Conservation (phyloP, 1,284 basidiomycete genomes). For the Boletellus dicymbophilus region DNA sequence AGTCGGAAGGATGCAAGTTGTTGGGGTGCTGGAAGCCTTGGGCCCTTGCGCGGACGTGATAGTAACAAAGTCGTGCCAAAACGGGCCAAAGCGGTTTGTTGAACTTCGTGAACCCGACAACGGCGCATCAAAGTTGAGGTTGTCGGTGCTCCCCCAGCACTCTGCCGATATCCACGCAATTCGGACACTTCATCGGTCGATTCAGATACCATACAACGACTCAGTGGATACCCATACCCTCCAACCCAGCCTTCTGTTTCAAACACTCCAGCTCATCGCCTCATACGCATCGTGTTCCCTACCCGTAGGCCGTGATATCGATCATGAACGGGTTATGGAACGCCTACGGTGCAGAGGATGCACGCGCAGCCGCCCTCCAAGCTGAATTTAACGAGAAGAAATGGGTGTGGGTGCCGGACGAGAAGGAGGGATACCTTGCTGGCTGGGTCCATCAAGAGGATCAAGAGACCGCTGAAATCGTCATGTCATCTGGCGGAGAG, state of each 20-base stretch:
- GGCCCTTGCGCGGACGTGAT: too few relatives aligned
- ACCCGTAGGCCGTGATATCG: slow-evolving; percentile 4
- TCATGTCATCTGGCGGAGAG: slow-evolving; percentile 80
- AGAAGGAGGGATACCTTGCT: slow-evolving; percentile 86
- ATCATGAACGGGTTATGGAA: slow-evolving; percentile 53
- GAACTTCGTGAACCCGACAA: too few relatives aligned
- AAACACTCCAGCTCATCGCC: slow-evolving; percentile 4
- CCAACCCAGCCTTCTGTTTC: not conserved
- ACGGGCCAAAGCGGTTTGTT: too few relatives aligned
- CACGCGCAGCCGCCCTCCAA: slow-evolving; percentile 81
- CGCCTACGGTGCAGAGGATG: slow-evolving; percentile 70
- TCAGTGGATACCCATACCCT: not conserved
- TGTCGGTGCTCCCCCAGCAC: not conserved
- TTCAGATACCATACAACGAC: too few relatives aligned
- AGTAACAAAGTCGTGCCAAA: too few relatives aligned
- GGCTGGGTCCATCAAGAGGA: slow-evolving; percentile 90
- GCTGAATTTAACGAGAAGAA: slow-evolving; percentile 98
- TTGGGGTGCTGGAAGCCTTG: too few relatives aligned
- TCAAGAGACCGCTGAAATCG: slow-evolving; percentile 75
- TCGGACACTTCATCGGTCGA: too few relatives aligned
- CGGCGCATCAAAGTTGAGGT: too few relatives aligned
- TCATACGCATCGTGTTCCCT: slow-evolving; percentile 17
- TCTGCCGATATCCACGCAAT: too few relatives aligned
- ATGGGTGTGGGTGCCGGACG: slow-evolving; percentile 95
- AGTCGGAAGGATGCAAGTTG: too few relatives aligned